Base-by-base conservation (phyloP, 306 rosid genomes). In the Biancaea sappan region DNA sequence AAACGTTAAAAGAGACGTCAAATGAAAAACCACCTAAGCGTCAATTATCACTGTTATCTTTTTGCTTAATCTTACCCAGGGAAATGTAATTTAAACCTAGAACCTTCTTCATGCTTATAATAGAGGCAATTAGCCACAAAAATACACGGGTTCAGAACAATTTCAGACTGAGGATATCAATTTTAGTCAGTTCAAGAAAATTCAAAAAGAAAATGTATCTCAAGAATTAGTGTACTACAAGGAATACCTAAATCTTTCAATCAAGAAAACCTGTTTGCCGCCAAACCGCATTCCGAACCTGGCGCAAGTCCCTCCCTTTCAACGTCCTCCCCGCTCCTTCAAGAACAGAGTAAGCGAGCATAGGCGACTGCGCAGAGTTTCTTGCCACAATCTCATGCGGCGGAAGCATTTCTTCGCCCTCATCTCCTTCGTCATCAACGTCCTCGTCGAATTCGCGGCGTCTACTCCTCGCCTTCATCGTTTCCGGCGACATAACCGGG, bases 251-350 rank as follows among this genome's bases (percentile, higher is more conserved):
- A 74, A 40, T n/a, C 5, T 4, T 15, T 85, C 80, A 88, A 77
- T 88, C 92, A 40, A 85, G 83, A 64, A 88, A 88, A 81, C 92
- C 90, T 72, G 92, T 88, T 71, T 66, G 92, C 37, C 90, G 79
- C 83, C 81, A 88, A 43, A 88, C 83, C 0, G 92, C 92, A 44
- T 85, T 83, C 69, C 92, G 83, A 60, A 88, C 90, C 80, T 73
- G 90, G 35, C 90, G 81, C 66, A 88, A 35, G 50, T 84, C 87
- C 46, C 87, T 80, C 14, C 87, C 87, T 62, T 93, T 90, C 72
- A 90, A 80, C 16, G 97, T 90, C 75, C 98, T 83, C 21, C 98
- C 97, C 0, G 72, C 92, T 2, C 98, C 98, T 82, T 90, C 98
- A 0, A 93, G 92, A 53, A 90, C 90, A 11, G 98, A 93, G 69